Conservation (phyloP, 495 filamentous ascomycete genomes). For the Tetracladium setigerum region DNA sequence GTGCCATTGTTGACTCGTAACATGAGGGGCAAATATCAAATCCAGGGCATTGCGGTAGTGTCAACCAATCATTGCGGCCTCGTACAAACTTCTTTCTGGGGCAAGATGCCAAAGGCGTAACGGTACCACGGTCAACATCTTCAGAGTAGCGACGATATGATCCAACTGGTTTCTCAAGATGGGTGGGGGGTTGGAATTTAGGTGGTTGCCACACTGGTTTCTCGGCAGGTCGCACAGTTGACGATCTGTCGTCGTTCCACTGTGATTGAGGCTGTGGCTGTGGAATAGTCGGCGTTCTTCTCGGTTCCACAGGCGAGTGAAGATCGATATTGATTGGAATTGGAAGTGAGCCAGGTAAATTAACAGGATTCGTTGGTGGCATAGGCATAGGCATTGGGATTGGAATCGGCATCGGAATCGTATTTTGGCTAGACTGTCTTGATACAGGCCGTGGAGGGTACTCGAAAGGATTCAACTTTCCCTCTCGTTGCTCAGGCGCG, state of each 20-base stretch:
- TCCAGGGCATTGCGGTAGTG: conserved; percentile 43
- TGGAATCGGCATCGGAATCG: neutral
- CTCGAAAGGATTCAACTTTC: conserved; percentile 12
- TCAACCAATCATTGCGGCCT: conserved; percentile 59
- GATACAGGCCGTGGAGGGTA: conserved; percentile 4
- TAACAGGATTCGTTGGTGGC: conserved; percentile 3
- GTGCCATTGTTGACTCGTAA: conserved; percentile 41
- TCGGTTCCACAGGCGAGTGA: conserved; percentile 11
- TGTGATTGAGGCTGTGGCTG: neutral
- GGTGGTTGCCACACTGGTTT: conserved; percentile 19
- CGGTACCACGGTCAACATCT: conserved; percentile 16
- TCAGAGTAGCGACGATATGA: conserved; percentile 21
- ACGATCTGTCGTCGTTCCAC: conserved; percentile 7
- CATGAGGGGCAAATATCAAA: conserved; percentile 62
- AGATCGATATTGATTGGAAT: conserved; percentile 15
- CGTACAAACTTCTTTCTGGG: conserved; percentile 39
- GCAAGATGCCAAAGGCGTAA: conserved; percentile 40
- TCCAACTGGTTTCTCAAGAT: conserved; percentile 16
- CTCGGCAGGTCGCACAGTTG: neutral
- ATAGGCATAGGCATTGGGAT: conserved; percentile 1
- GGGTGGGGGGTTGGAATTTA: conserved; percentile 15
- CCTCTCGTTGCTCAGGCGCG: conserved; percentile 7
- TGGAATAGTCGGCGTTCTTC: conserved; percentile 3
- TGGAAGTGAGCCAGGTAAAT: conserved; percentile 4
- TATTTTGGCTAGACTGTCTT: conserved; percentile 8